Evolutionary conservation across 352 stramenopile genomes (phyloP).

Genomic region (Blastocystis sp.): DNA sequence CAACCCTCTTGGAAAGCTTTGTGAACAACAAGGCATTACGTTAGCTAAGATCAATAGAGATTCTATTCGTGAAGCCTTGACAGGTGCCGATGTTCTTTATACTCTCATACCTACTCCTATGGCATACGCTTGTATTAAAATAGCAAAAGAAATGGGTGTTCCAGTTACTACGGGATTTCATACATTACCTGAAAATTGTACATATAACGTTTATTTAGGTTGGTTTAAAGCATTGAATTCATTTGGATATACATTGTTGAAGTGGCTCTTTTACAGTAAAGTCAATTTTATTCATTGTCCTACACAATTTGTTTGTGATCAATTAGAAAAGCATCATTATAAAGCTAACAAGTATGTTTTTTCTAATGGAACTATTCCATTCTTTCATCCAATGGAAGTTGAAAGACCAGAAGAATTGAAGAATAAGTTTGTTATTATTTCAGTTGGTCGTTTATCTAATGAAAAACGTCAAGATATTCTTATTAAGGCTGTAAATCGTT

Average conservation of each 20-base stretch:
- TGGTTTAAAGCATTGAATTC: slow-evolving; percentile 1
- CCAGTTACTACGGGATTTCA: slow-evolving; percentile 15
- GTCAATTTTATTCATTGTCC: slow-evolving; percentile 29
- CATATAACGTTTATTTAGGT: slow-evolving; percentile 21
- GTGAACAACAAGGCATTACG: too few species aligned
- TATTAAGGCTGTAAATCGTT: slow-evolving; percentile 14
- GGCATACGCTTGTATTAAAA: slow-evolving; percentile 1
- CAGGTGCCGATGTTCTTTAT: slow-evolving; percentile 21
- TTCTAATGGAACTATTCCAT: slow-evolving; percentile 10
- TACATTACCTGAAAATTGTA: slow-evolving; percentile 25
- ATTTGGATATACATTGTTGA: too few species aligned
- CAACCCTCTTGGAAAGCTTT: too few species aligned
- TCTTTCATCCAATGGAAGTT: slow-evolving; percentile 1
- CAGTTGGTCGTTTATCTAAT: slow-evolving; percentile 32
- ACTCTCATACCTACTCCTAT: slow-evolving; percentile 16
- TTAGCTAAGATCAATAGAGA: too few species aligned
- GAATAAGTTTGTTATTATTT: slow-evolving; percentile 32
- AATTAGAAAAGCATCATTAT: slow-evolving; percentile 23
- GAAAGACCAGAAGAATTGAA: slow-evolving; percentile 18
- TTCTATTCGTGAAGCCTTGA: slow-evolving; percentile 14
- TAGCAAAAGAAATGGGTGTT: slow-evolving; percentile 14
- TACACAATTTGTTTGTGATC: slow-evolving; percentile 25
- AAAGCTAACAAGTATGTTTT: slow-evolving; percentile 27
- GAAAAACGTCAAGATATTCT: slow-evolving; percentile 37
- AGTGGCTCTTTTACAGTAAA: slow-evolving; percentile 28